Base-by-base conservation (phyloP, 495 filamentous ascomycete genomes). In the Xylaria acuta region DNA sequence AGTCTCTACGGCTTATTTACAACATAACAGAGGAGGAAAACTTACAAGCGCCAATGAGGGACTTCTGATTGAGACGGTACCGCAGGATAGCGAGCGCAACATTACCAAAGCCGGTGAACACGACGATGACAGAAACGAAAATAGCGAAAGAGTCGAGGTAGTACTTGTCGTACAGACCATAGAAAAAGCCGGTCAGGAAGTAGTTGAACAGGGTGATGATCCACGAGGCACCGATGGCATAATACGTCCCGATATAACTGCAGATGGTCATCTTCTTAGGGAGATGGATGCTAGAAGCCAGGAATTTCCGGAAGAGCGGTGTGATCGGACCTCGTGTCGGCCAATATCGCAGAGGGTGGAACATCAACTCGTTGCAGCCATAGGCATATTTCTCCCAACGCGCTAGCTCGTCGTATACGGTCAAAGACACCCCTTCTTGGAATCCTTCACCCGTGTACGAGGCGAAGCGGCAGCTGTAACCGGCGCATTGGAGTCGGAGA, bases 321-420 rank as follows among this genome's bases (percentile, higher is more conserved):
- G 91, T 93, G 75, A 93, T 89, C 7, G 90, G 90, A 2, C 90
- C 89, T 20, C 80, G 77, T 1, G 74, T 79, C 41, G 82, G 64
- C 90, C 90, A 92, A 73, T 84, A 82, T 25, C 75, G 76, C 20
- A 88, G 54, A 1, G 86, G 86, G 75, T 87, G 82, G 64, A 84
- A 84, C 70, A 92, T 75, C 62, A 92, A 78, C 79, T 93, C 91
- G 78, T 88, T 92, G 77, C 91, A 93, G 1, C 91, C 91, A 72
- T 91, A 93, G 1, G 91, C 91, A 77, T 93, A 93, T 75, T 93
- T 93, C 76, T 93, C 91, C 91, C 91, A 93, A 47, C 91, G 89
- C 1, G 88, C 86, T 11, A 93, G 80, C 79, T 93, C 91, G 77
- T 93, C 91, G 79, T 93, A 93, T 20, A 93, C 90, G 14, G 91